Evolutionary conservation across 495 filamentous ascomycete genomes (phyloP), one percentile per base, ranked within the genome.

Genomic region (Annulohypoxylon moriforme): DNA sequence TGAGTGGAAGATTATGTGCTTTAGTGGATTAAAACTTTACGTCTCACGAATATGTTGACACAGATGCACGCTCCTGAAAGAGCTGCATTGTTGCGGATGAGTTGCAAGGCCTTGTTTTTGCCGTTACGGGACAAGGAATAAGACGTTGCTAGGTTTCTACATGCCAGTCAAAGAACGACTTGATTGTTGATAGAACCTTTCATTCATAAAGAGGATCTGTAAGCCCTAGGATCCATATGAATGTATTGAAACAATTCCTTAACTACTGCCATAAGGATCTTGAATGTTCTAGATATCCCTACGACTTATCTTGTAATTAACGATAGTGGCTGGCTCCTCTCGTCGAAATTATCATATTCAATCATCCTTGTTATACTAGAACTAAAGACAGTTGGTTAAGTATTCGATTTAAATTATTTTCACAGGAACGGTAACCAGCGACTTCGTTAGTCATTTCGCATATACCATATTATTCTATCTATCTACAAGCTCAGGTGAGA

Each of bases 81-180:
- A 29, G 18, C 25, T 3, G n/a, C 11, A 62, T 34, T 40, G 60
- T 40, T 53, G 4, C 7, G 18, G 8, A 7, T 29, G 11, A 33
- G 20, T 16, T 42, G 20, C 56, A 64, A 49, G 27, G 53, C 6
- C 10, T 10, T 16, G 25, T 44, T 56, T 56, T 34, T 46, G 10
- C 11, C 22, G 11, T 1, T 31, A 25, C 20, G 18, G 40, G 1
- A 10, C 20, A 66, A 25, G 14, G 13, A 44, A 55, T 47, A 42
- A 64, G 22, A n/a, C 5, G 13, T 57, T 57, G 36, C 34, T 44
- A 31, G 8, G 18, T 55, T 36, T 36, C n/a, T 46, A 10, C 25
- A 46, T n/a, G 5, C 13, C 31, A 7, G 40, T 58, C 50, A 58
- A 57, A 58, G 62, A 49, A 58, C 27, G 34, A 46, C 46, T 16